Conservation (phyloP, 257 asterid species). For the Penstemon barbatus region DNA sequence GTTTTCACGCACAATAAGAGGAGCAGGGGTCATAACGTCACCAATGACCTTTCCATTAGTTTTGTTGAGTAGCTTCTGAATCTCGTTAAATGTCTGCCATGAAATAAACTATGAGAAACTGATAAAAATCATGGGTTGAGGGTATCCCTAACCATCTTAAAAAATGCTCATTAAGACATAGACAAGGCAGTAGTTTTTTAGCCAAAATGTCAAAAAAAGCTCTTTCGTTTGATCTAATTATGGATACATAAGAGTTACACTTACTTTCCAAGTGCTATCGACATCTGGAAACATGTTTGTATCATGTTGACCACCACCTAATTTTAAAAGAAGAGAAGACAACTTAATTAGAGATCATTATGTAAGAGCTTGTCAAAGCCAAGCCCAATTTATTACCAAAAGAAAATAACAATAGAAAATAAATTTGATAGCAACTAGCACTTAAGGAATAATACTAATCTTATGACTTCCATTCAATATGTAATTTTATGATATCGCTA, state of each 20-base stretch:
- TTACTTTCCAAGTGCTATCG: slow-evolving; percentile 82
- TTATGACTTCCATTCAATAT: not conserved
- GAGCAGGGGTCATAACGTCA: slow-evolving; percentile 67
- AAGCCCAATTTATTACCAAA: not conserved
- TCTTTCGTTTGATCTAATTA: too few species aligned
- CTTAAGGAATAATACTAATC: slow-evolving; percentile 6
- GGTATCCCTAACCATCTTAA: slow-evolving; percentile 15
- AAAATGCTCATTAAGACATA: not conserved
- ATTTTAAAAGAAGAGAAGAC: slow-evolving; percentile 14
- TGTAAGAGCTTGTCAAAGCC: slow-evolving; percentile 17
- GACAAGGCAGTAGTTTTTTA: not conserved
- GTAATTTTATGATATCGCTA: too few species aligned
- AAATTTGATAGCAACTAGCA: not conserved
- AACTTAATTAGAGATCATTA: slow-evolving; percentile 17
- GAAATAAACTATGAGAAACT: slow-evolving; percentile 26
- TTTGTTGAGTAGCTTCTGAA: slow-evolving; percentile 65
- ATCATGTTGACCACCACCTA: slow-evolving; percentile 74
- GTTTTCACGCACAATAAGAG: slow-evolving; percentile 57
- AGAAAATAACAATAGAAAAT: not conserved
- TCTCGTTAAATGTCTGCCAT: slow-evolving; percentile 67
- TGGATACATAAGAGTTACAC: slow-evolving; percentile 22
- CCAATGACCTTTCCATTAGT: slow-evolving; percentile 67
- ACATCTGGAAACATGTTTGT: slow-evolving; percentile 82
- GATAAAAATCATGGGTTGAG: slow-evolving; percentile 1
- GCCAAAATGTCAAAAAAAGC: not conserved